These are phyloP conservation scores for Aspergillus ostianus DNA, from an alignment of 495 filamentous ascomycete species.

Conservation along the genomic window DNA sequence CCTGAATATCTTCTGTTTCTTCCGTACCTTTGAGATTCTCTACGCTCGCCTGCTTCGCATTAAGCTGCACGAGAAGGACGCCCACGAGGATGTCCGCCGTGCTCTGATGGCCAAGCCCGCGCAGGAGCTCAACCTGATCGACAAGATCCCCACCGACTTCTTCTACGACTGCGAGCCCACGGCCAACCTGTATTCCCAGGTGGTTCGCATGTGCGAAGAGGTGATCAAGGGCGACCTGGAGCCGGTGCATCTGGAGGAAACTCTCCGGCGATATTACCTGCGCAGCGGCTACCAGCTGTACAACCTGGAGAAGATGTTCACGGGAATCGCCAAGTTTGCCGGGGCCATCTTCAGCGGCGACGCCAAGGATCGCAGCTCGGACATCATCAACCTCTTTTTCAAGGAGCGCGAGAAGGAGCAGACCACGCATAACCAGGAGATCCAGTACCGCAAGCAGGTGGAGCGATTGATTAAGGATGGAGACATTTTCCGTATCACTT, in stretches of 20 bases:
- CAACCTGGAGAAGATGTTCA: conserved; percentile 80
- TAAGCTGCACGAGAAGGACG: conserved; percentile 72
- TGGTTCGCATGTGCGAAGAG: conserved; percentile 65
- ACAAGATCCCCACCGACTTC: conserved; percentile 76
- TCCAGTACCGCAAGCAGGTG: conserved; percentile 81
- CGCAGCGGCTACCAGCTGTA: conserved; percentile 87
- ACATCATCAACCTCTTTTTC: conserved; percentile 80
- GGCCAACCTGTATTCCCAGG: conserved; percentile 68
- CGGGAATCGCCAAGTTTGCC: conserved; percentile 71
- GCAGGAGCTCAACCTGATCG: conserved; percentile 70
- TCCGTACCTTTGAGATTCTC: conserved; percentile 83
- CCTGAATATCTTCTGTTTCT: conserved; percentile 85
- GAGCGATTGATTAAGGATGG: conserved; percentile 84
- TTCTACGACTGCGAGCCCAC: conserved; percentile 64
- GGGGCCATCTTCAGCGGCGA: conserved; percentile 74
- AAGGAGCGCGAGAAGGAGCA: conserved; percentile 74
- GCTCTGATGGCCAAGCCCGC: conserved; percentile 71
- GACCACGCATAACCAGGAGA: conserved; percentile 80
- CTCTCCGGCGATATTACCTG: conserved; percentile 83
- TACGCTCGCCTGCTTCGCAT: conserved; percentile 80
- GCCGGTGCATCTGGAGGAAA: conserved; percentile 77
- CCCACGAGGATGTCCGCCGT: conserved; percentile 67
- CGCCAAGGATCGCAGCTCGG: conserved; percentile 84
- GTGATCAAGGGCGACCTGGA: conserved; percentile 75
- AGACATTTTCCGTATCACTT: conserved; percentile 84